A percentile compares a stretch with the other conserved stretches of the same genome.
These are phyloP conservation scores for Beta macrorhiza DNA, from an alignment of 179 eudicot species.

Conservation along the genomic window DNA sequence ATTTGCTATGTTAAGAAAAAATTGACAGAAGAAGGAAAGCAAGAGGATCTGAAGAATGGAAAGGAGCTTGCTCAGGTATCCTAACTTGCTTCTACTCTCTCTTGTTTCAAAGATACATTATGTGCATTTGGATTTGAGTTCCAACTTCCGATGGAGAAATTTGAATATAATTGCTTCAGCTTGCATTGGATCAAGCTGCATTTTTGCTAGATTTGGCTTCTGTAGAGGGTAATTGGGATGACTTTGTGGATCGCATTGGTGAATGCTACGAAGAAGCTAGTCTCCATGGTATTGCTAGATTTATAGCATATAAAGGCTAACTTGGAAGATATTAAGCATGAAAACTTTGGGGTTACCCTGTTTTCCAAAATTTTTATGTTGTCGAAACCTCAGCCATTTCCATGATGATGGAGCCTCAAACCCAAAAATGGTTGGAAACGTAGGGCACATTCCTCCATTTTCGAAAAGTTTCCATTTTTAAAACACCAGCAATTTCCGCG, in stretches of 20 bases:
- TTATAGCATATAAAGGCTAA: conserved; percentile 52
- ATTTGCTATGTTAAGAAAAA: conserved; percentile 69
- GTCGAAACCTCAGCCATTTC: no score
- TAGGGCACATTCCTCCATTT: no score
- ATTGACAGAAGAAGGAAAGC: conserved; percentile 73
- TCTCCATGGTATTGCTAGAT: conserved; percentile 63
- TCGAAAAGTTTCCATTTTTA: no score
- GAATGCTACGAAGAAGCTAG: conserved; percentile 79
- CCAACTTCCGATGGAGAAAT: neutral
- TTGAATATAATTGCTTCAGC: conserved; percentile 36
- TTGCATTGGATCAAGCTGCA: conserved; percentile 90
- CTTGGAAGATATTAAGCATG: neutral
- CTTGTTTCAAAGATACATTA: neutral
- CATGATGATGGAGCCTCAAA: no score
- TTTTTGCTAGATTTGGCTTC: conserved; percentile 89
- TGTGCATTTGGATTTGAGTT: neutral
- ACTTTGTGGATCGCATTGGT: conserved; percentile 52
- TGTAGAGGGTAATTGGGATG: conserved; percentile 90
- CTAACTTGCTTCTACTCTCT: neutral
- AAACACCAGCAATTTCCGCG: no score
- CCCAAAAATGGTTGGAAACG: no score
- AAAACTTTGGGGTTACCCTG: no score
- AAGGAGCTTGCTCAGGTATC: conserved; percentile 83
- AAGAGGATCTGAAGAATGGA: conserved; percentile 74
- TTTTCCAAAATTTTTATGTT: no score